phyloP scores from a whole-genome alignment of 1,284 basidiomycete genomes.

The Tilletia horrida region DNA sequence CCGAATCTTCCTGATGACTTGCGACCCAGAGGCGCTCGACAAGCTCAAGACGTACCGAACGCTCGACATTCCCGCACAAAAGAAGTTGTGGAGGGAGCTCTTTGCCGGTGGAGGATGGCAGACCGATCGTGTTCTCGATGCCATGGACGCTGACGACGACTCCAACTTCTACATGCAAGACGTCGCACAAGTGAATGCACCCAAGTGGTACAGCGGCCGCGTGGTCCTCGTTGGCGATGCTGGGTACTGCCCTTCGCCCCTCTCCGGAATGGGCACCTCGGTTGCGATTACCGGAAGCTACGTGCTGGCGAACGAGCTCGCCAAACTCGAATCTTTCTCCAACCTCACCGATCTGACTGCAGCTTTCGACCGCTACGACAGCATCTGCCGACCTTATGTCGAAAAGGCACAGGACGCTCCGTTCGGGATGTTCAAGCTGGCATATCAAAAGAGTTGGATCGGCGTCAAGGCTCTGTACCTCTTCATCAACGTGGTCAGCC shows the following conservation, averaged over 20 bases:
- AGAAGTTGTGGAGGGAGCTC: conserved; percentile 25
- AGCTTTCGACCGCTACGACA: conserved; percentile 31
- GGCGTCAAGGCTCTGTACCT: conserved; percentile 20
- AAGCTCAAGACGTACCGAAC: neutral
- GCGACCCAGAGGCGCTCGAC: conserved; percentile 7
- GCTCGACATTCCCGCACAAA: conserved; percentile 18
- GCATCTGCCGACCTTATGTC: conserved; percentile 29
- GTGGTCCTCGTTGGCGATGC: conserved; percentile 38
- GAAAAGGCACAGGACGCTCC: conserved; percentile 31
- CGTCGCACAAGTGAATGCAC: conserved; percentile 32
- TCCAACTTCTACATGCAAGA: conserved; percentile 35
- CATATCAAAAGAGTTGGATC: conserved; percentile 20
- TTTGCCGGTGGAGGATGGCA: conserved; percentile 29
- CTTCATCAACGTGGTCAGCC: conserved; percentile 12
- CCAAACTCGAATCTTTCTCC: conserved; percentile 16
- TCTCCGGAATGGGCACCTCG: conserved; percentile 38
- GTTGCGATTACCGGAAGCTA: conserved; percentile 33
- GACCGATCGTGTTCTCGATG: conserved; percentile 24
- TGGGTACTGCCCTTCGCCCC: conserved; percentile 36
- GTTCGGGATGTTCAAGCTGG: conserved; percentile 26
- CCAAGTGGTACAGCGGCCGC: conserved; percentile 29
- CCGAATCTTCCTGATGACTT: conserved; percentile 21
- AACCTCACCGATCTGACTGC: conserved; percentile 19
- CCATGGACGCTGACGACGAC: conserved; percentile 14
- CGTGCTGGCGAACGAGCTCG: conserved; percentile 35